Base-by-base conservation (phyloP, 83 land plant genomes). In the Thuja plicata region DNA sequence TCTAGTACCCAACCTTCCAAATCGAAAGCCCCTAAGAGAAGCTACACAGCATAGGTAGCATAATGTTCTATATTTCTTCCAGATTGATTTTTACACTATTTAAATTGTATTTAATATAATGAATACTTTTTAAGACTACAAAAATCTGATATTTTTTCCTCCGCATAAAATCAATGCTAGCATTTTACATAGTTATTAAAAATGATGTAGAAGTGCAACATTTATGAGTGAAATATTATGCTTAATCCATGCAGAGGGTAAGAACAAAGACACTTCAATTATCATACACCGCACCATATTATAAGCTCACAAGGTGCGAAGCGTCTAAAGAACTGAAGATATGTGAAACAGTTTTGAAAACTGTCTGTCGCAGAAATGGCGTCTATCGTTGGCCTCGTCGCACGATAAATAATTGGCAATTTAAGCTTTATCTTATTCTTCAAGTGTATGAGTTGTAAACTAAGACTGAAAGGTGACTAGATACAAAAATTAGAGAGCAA, bases 381-480 rank as follows among this genome's bases (percentile, higher is more conserved):
- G 86, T 93, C 91, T 89, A 85, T 40, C 88, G 92, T 48, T 93
- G 93, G 94, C 93, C 93, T 32, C 88, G 92, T 86, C 93, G 92
- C 88, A 93, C 90, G 94, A 93, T 93, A 48, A 34, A 76, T 35
- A 76, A 10, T 3, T 76, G 84, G 24, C 41, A 85, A 85, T 85
- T 16, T 37, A 30, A 50, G 40, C 24, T 50, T 45, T 8, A 8
- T n/a, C 40, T 30, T 86, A 34, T 54, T 3, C 32, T 62, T 43
- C 24, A 46, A 83, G 24, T 57, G 32, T 55, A 50, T 12, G 54
- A 12, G 54, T 48, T 6, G 21, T 30, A 41, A 54, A n/a, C 83
- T 12, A 43, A 87, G 81, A 43, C 1, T 38, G 79, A 6, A 45
- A 82, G n/a, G 41, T 87, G 78, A 54, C n/a, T 88, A 93, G 94